Evolutionary conservation across 768 basidiomycete genomes (phyloP).

Genomic region (Phaeotremella skinneri): DNA sequence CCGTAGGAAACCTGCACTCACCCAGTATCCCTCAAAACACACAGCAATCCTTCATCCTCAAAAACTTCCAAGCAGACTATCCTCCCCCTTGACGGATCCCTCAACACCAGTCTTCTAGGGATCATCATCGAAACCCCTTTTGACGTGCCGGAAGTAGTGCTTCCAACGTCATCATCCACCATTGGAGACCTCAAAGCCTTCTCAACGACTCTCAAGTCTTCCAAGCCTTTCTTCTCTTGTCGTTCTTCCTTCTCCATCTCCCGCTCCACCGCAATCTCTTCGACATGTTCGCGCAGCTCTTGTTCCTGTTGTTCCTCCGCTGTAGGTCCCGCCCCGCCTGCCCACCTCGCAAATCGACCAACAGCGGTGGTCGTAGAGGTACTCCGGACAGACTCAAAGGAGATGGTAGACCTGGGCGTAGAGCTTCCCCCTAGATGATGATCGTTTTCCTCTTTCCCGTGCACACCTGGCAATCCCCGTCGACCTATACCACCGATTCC

Average conservation of each 20-base stretch:
- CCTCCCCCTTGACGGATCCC: conserved; percentile 19
- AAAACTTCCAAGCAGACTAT: conserved; percentile 30
- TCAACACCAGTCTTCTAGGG: conserved; percentile 30
- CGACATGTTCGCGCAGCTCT: conserved; percentile 27
- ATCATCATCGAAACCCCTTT: conserved; percentile 2
- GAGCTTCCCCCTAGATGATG: neutral
- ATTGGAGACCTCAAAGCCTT: conserved; percentile 21
- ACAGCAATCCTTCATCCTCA: conserved; percentile 19
- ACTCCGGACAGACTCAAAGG: neutral
- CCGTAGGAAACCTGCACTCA: conserved; percentile 13
- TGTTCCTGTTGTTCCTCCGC: conserved; percentile 11
- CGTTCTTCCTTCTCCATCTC: conserved; percentile 39
- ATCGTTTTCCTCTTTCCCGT: conserved; percentile 33
- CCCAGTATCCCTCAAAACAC: conserved; percentile 38
- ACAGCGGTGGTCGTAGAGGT: neutral
- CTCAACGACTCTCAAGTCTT: conserved; percentile 32
- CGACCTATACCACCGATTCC: conserved; percentile 35
- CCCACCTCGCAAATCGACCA: neutral
- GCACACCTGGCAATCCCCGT: conserved; percentile 29
- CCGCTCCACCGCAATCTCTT: conserved; percentile 39
- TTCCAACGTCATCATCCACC: neutral
- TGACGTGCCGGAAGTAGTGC: neutral
- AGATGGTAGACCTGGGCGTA: neutral
- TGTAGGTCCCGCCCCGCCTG: neutral
- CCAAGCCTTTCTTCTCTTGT: conserved; percentile 30